Conservation (phyloP, 2,329 filamentous ascomycete genomes). For the Coleophoma cylindrospora region DNA sequence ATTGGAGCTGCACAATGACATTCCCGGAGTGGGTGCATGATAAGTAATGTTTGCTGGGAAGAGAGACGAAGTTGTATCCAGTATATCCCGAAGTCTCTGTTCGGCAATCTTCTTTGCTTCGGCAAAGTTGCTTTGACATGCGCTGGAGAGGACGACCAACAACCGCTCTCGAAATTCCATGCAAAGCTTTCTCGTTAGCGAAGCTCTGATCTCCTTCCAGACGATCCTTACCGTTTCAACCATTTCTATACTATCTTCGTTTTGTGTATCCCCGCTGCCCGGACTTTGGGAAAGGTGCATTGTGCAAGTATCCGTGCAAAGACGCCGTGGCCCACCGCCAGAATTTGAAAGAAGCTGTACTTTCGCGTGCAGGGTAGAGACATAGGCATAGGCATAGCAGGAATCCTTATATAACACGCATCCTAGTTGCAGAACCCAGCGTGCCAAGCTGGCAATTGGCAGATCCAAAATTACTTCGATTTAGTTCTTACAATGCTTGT, state of each 20-base stretch:
- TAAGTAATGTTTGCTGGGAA: not conserved
- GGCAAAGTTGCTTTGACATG: not conserved
- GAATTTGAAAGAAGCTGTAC: not conserved
- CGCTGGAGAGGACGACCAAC: not conserved
- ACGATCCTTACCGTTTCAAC: not conserved
- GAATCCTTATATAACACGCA: not conserved
- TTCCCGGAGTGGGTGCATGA: not conserved
- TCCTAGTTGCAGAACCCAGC: no score
- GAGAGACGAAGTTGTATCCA: conserved; percentile 1
- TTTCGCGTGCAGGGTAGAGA: not conserved
- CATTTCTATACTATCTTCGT: not conserved
- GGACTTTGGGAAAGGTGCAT: not conserved
- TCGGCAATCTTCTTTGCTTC: conserved; percentile 1
- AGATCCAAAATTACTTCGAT: no score
- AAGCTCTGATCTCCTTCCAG: not conserved
- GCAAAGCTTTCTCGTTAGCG: conserved; percentile 1
- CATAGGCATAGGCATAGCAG: not conserved
- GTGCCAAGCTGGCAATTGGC: no score
- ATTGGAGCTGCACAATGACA: not conserved
- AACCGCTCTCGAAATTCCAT: not conserved
- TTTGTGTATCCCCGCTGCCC: not conserved
- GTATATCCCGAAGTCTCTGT: not conserved
- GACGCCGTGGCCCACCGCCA: not conserved
- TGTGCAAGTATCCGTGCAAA: not conserved
- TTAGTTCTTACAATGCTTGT: no score